Base-by-base conservation (phyloP, 1,284 basidiomycete genomes). In the Pascua sp. region DNA sequence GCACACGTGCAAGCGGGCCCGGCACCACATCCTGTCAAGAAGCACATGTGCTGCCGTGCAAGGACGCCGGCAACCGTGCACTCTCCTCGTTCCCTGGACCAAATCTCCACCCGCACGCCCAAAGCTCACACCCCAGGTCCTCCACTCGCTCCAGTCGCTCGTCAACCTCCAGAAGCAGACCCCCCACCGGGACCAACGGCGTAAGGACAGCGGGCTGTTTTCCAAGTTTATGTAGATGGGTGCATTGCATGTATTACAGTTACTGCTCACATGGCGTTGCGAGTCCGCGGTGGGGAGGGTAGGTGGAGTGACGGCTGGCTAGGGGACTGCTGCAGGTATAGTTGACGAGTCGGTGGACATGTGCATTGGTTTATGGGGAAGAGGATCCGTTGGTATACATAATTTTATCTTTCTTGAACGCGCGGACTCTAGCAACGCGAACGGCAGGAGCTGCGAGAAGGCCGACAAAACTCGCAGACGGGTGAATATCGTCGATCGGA, bases 131-230 rank as follows among this genome's bases (percentile, higher is more conserved):
- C 49, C 1, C 4, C 63, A 90, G 88, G 89, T 91, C 46, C 91
- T 92, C 88, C 88, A 90, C 70, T 89, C 90, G 60, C 82, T 95
- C 37, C 91, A 91, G 69, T 86, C 88, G 62, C 78, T 95, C 41
- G 89, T 89, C 12, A 89, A 88, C 47, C 81, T 94, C 47, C 86
- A 90, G 44, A 80, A 88, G 42, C 89, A 91, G 70, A 81, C 40
- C 85, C 47, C 84, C 88, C 64, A 84, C 86, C 39, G 61, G 46
- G 55, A 51, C 36, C 16, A 44, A n/a, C 49, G 57, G 17, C n/a
- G 59, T 10, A 60, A 64, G 46, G 62, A 67, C 49, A 58, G 60
- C 32, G 76, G 76, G 16, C 62, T 78, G 42, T 78, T 78, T 63
- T 72, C 72, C 41, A 77, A 76, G 60, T 77, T 77, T 56, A 62